Base-by-base conservation (phyloP, 331 rosid genomes). In the Pyrus hybrid region DNA sequence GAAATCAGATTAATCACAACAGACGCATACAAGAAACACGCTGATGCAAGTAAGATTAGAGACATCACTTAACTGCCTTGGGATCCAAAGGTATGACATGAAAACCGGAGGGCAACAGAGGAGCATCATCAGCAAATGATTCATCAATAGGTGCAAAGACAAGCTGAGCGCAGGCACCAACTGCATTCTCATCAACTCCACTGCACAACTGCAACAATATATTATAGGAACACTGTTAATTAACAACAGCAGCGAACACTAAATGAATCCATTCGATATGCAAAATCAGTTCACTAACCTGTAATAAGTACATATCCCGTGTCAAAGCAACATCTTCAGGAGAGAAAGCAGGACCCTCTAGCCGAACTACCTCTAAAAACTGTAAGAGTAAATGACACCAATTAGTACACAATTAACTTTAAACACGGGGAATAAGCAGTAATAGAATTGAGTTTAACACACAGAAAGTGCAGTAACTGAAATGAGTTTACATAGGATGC, bases 131-230 rank as follows among this genome's bases (percentile, higher is more conserved):
- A 0, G 97, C 97, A 81, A 95, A 95, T 0, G 99, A 92, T 80
- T 92, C 99, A 62, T 95, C 97, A 23, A 95, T 95, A 47, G 99
- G 97, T 8, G 99, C 99, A 85, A 95, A 95, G 18, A 92, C 97
- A 51, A 95, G 96, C 77, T 95, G 97, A 76, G 99, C 97, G 77
- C 97, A 95, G 7, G 97, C 79, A 30, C 99, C 99, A 61, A 88
- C 81, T 45, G 97, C 87, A 83, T 80, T 95, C 72, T 92, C 99
- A 80, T 95, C 97, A 18, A 92, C 87, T 35, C 99, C 99, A 60
- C 92, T 90, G 85, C 97, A 89, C 18, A 95, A 85, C 99, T 95
- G 97, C 70, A 66, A 71, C 30, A 23, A 16, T 3, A 79, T 18
- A 67, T 22, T 35, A 13, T 14, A 67, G 66, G 57, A 11, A 60